Base-by-base conservation (phyloP, 495 filamentous ascomycete species). In the Coniosporium apollinis region DNA sequence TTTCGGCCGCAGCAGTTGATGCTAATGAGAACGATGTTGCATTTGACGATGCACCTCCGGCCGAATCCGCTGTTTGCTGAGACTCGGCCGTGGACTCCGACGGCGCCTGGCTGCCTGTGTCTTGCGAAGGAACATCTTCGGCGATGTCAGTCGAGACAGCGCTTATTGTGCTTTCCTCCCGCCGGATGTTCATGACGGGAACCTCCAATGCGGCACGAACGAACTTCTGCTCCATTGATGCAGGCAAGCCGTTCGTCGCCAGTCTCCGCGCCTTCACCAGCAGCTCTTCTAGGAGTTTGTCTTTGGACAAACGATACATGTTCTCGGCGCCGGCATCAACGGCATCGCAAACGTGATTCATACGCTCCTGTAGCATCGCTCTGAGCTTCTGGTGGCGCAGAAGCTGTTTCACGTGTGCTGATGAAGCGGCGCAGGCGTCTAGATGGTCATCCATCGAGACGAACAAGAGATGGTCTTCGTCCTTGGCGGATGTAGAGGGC, bases 221-320 rank as follows among this genome's bases (percentile, higher is more conserved):
- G 47, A 92, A 89, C 19, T 70, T 74, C 26, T 92, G 77, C 51
- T 94, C 91, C 65, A 96, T 66, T 45, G 79, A 93, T 26, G 58
- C 55, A 7, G 89, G 85, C 20, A 94, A 54, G 0, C 72, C 72
- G 0, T 59, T 59, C 5, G 60, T 54, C 14, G 64, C 64, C 69
- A 93, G 82, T 0, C 60, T 65, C 35, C 67, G 60, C 13, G 84
- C 85, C 50, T 94, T 96, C 11, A 47, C 42, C 14, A 81, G 36
- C 14, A 96, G 47, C 41, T 79, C 69, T 19, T 48, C 41, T n/a
- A 82, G 37, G 9, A 94, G 64, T 51, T 82, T 87, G 4, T 56
- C 50, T 39, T 74, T 62, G 42, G 60, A 87, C 15, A 89, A 64
- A 18, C 81, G 72, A 52, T 82, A 87, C 73, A 89, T 79, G 30